Base-by-base conservation (phyloP, 345 rosid genomes). In the Hypericum androsaemum region DNA sequence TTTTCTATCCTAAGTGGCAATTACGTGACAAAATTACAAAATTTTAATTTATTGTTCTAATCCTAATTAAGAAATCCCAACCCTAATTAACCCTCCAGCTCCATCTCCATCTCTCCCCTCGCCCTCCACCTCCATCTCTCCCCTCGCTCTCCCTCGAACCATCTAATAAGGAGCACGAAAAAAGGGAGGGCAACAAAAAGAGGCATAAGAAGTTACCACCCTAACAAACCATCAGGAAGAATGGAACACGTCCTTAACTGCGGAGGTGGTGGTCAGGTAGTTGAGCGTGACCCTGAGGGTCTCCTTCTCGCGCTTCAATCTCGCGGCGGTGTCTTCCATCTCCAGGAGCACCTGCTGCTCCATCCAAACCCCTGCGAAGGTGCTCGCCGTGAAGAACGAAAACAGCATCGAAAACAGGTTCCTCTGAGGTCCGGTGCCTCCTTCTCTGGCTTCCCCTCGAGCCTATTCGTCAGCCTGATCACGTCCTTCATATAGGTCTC, bases 271-370 rank as follows among this genome's bases (percentile, higher is more conserved):
- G 1, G 79, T 68, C 74, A 84, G 74, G 64, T 90, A 90, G 66
- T 87, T 90, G 35, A 90, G 87, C 2, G 96, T 90, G 62, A 84
- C 82, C 84, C 83, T 80, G 73, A 87, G 64, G 10, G 96, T 87
- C 65, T 84, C 96, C 76, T 84, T 84, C 69, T 92, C 96, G 54
- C 96, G 78, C 78, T 92, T 84, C 61, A 92, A 69, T 69, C 98
- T 75, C 14, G 88, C 74, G 0, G 95, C 96, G 0, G 98, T 81
- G 57, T 90, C 96, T 55, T 87, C 96, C 73, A 90, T 61, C 64
- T 90, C 98, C 50, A 90, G 82, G 69, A 90, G 62, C 3, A 88
- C 96, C 63, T 90, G 98, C 59, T 90, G 98, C 78, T 90, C 98
- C 46, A 83, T 75, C 0, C 94, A 88, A 1, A 89, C 96, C 0